Percentiles rank a stretch among this genome's conserved stretches.
These are phyloP conservation scores for Lecanosticta acicola DNA, from an alignment of 2,329 filamentous ascomycete species.

Conservation along the genomic window DNA sequence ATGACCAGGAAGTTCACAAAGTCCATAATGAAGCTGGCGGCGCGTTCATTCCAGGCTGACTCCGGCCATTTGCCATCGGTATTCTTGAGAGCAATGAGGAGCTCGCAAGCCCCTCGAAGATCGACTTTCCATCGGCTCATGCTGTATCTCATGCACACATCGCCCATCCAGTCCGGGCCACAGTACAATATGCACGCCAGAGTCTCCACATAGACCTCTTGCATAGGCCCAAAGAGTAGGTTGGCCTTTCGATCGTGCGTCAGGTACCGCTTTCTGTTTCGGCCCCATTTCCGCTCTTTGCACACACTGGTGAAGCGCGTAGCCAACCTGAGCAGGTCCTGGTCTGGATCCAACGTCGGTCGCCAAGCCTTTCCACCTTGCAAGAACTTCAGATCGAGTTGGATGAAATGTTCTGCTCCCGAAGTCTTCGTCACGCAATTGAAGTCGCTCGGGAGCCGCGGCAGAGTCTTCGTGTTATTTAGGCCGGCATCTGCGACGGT, in stretches of 20 bases:
- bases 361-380: constrained; percentile 18
- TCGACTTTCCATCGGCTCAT: constrained; percentile 31
- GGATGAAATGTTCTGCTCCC: constrained; percentile 35
- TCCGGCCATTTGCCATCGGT: constrained; percentile 30
- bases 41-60: constrained; percentile 24
- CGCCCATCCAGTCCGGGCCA: constrained; percentile 36
- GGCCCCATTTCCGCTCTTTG: constrained; percentile 24
- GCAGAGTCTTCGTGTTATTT: constrained; percentile 31
- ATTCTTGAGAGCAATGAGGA: constrained; percentile 36
- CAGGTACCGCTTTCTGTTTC: constrained; percentile 32
- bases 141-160: constrained; percentile 31
- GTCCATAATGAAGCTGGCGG: constrained; percentile 32
- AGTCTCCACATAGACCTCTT: constrained; percentile 40
- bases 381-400: constrained; percentile 39
- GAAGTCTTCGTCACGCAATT: constrained; percentile 23
- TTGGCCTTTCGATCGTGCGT: constrained; percentile 28
- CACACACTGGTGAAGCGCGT: constrained; percentile 34
- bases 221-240: constrained; percentile 34
- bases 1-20: constrained; percentile 34
- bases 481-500: constrained; percentile 32
- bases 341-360: constrained; percentile 18
- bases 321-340: constrained; percentile 27
- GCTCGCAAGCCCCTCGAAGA: constrained; percentile 25
- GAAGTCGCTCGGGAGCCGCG: constrained; percentile 20
- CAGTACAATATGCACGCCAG: constrained; percentile 38